These are phyloP conservation scores for Alternaria conjuncta DNA, from an alignment of 2,329 filamentous ascomycete genomes.

Conservation along the genomic window DNA sequence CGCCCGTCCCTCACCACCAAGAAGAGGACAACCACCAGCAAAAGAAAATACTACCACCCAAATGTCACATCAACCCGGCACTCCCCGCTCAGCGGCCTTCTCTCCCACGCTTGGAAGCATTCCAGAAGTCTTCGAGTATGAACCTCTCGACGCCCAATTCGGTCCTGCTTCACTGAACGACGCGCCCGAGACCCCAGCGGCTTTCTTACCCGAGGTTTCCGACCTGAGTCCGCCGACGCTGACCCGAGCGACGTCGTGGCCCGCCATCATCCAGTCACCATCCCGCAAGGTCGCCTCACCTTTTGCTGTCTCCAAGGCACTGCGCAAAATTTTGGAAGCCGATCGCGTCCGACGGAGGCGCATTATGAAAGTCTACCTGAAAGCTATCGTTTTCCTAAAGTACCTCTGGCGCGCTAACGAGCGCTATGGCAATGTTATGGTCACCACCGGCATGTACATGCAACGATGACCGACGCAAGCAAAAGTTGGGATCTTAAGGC, in stretches of 20 bases:
- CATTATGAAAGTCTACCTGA: slow-evolving; percentile 29
- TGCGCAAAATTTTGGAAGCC: slow-evolving; percentile 32
- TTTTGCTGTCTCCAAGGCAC: slow-evolving; percentile 24
- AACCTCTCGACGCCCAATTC: slow-evolving; percentile 16
- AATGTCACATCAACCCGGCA: slow-evolving; percentile 24
- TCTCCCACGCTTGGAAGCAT: slow-evolving; percentile 36
- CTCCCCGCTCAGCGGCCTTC: slow-evolving; percentile 26
- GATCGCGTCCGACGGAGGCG: slow-evolving; percentile 28
- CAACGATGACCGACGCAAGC: slow-evolving; percentile 19
- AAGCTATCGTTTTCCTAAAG: slow-evolving; percentile 32
- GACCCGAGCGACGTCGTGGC: slow-evolving; percentile 21
- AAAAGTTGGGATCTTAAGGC: neutral
- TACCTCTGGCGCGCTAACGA: slow-evolving; percentile 32
- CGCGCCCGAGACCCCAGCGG: slow-evolving; percentile 18
- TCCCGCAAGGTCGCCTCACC: slow-evolving; percentile 24
- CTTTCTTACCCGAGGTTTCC: slow-evolving; percentile 29
- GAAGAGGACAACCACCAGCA: slow-evolving; percentile 5
- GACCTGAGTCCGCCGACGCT: slow-evolving; percentile 24
- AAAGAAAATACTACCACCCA: slow-evolving; percentile 6
- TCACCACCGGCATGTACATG: slow-evolving; percentile 35
- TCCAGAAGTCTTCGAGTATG: slow-evolving; percentile 33
- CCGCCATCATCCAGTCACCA: slow-evolving; percentile 30
- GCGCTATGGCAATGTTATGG: slow-evolving; percentile 34
- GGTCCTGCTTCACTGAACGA: slow-evolving; percentile 23
- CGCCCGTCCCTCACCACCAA: slow-evolving; percentile 11